These are phyloP conservation scores for Globisporangium spiculum DNA, from an alignment of 352 stramenopile genomes.

Conservation along the genomic window DNA sequence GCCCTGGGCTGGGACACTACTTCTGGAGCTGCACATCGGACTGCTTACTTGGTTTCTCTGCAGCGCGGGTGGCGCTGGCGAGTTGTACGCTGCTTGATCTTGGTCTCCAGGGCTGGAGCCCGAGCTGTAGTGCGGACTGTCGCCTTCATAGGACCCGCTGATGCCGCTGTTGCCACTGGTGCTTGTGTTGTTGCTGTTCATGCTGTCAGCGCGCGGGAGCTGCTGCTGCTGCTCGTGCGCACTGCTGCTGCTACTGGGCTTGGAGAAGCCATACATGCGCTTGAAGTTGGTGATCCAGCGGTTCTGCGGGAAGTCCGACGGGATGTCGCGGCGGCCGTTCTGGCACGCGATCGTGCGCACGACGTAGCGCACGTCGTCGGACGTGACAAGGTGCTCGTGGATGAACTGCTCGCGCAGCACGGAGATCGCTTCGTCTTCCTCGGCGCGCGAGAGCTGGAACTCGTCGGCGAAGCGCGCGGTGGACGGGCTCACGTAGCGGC, in stretches of 20 bases:
- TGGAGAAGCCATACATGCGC: slow-evolving; percentile 42
- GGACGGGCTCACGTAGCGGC: slow-evolving; percentile 9
- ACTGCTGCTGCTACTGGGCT: not conserved
- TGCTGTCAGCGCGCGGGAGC: slow-evolving; percentile 8
- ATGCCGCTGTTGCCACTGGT: not conserved
- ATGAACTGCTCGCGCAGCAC: slow-evolving; percentile 55
- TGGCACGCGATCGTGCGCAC: slow-evolving; percentile 51
- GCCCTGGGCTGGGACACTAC: not conserved
- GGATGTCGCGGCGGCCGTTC: slow-evolving; percentile 37
- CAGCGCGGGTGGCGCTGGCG: not conserved
- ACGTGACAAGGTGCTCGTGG: slow-evolving; percentile 34
- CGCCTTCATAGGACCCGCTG: not conserved
- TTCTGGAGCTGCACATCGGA: not conserved
- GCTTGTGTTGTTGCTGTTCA: slow-evolving; percentile 10
- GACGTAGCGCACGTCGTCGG: slow-evolving; percentile 58
- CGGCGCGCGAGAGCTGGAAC: slow-evolving; percentile 40
- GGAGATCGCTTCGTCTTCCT: slow-evolving; percentile 47
- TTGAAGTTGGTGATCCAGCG: slow-evolving; percentile 59
- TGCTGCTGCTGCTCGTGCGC: slow-evolving; percentile 1
- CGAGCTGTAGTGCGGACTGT: slow-evolving; percentile 1
- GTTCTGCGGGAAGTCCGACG: slow-evolving; percentile 39
- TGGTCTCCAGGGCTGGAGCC: not conserved
- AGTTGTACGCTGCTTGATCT: not conserved
- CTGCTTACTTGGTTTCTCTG: not conserved
- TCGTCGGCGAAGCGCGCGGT: slow-evolving; percentile 5